Evolutionary conservation across 257 asterid genomes (phyloP), one percentile per base, ranked within the genome.

Genomic region (Fraxinus excelsior): DNA sequence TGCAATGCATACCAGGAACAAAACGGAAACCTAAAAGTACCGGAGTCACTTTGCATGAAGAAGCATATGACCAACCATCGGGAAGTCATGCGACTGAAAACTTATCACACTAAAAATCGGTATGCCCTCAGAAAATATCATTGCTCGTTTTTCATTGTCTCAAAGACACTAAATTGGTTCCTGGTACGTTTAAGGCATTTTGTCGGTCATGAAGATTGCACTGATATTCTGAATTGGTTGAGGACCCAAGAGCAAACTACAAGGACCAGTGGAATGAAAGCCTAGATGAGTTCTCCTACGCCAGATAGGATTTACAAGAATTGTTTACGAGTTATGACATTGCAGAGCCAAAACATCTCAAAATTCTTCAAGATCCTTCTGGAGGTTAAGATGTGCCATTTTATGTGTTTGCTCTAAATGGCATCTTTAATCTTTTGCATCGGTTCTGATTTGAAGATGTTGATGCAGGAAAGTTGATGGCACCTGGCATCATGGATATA

Each of bases 101-200:
- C 91, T 71, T 93, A 96, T 73, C 91, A 95, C 70, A 80, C 98
- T 34, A 86, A 51, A 86, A 93, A 96, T 44, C 89, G 94, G 98
- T 93, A 85, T 64, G 82, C 70, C 65, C 40, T 77, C 23, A 71
- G 60, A 67, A 51, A 49, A 53, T 38, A 34, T 38, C 37, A 62
- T 26, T 28, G 16, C 72, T 23, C 35, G 18, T 42, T 14, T n/a
- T 37, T n/a, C 65, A 18, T 62, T 69, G 2, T 76, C n/a, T 6
- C 3, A 18, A n/a, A 31, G 25, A 18, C 26, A 0, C 38, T 34
- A 53, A 14, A 23, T 7, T 69, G 35, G 56, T 65, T 66, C 16
- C 19, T 37, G 37, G 69, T 38, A 62, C 31, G 79, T 67, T 78
- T 74, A 82, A 95, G 99, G 93, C 96, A 86, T 80, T 95, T 91